phyloP scores from a whole-genome alignment of 108 stramenopile species.

The Chaetoceros tenuissimus region DNA sequence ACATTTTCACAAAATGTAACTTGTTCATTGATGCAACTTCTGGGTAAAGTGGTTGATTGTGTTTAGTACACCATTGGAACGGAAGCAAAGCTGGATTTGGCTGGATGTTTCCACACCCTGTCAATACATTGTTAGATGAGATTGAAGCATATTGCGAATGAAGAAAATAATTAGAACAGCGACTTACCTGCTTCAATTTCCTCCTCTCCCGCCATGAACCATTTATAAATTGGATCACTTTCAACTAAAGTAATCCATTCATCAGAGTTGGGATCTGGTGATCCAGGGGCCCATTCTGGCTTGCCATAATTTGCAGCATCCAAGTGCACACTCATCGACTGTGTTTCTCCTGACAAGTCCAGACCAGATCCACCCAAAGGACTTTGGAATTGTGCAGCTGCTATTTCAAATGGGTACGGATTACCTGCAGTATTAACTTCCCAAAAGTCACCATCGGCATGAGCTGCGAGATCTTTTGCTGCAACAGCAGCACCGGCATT shows the following conservation, averaged over 20 bases:
- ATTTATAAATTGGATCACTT: slow-evolving; percentile 20
- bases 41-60: slow-evolving; percentile 14
- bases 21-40: slow-evolving; percentile 4
- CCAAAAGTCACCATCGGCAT: slow-evolving; percentile 30
- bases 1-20: slow-evolving; percentile 34
- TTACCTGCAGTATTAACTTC: slow-evolving; percentile 17
- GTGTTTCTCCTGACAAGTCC: slow-evolving; percentile 17
- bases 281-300: slow-evolving; percentile 1
- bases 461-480: too few relatives aligned
- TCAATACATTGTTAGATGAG: slow-evolving; percentile 6
- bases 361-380: slow-evolving; percentile 36
- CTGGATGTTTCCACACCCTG: slow-evolving; percentile 14
- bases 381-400: slow-evolving; percentile 4
- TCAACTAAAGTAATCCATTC: slow-evolving; percentile 17
- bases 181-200: slow-evolving; percentile 13
- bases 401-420: slow-evolving; percentile 29
- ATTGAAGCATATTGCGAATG: not conserved
- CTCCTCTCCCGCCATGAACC: slow-evolving; percentile 32
- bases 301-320: slow-evolving; percentile 8
- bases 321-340: not conserved
- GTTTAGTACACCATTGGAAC: slow-evolving; percentile 39
- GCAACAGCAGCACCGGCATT: too few relatives aligned
- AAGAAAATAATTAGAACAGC: slow-evolving; percentile 3
- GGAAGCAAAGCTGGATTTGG: too few relatives aligned
- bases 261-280: slow-evolving; percentile 6